phyloP scores from a whole-genome alignment of 83 land plant species.

The Picea abies region DNA sequence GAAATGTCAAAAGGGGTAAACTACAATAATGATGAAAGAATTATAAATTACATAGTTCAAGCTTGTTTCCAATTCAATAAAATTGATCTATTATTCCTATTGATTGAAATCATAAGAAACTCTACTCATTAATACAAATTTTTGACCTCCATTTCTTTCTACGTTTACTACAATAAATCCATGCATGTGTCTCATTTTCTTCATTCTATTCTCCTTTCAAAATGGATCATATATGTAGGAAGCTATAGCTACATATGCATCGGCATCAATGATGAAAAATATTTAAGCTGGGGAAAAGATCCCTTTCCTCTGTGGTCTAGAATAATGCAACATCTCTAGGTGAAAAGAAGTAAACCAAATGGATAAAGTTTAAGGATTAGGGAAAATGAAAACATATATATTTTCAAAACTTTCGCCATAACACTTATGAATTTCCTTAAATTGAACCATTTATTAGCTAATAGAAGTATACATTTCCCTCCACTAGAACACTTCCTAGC shows the following conservation, averaged over 20 bases:
- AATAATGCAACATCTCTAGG: not conserved
- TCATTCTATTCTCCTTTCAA: not conserved
- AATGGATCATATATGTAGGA: not conserved
- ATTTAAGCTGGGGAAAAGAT: not conserved
- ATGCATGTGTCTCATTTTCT: not conserved
- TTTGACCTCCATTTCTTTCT: not conserved
- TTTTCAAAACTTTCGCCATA: not conserved
- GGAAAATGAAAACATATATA: not conserved
- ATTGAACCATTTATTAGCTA: not conserved
- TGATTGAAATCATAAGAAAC: not conserved
- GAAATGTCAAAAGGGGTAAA: not conserved
- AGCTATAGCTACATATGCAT: conserved; percentile 7
- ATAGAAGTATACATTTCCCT: not conserved
- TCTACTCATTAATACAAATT: not conserved
- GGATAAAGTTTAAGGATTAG: no score
- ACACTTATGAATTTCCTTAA: not conserved
- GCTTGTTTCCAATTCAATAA: not conserved
- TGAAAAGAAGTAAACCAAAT: not conserved
- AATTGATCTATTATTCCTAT: not conserved
- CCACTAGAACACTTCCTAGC: not conserved
- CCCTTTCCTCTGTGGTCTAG: not conserved
- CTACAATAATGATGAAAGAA: not conserved
- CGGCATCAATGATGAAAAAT: not conserved
- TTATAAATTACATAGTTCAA: not conserved
- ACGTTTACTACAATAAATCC: not conserved